These are phyloP conservation scores for Pseudofabraea citricarpa DNA, from an alignment of 2,329 filamentous ascomycete genomes.

Conservation along the genomic window DNA sequence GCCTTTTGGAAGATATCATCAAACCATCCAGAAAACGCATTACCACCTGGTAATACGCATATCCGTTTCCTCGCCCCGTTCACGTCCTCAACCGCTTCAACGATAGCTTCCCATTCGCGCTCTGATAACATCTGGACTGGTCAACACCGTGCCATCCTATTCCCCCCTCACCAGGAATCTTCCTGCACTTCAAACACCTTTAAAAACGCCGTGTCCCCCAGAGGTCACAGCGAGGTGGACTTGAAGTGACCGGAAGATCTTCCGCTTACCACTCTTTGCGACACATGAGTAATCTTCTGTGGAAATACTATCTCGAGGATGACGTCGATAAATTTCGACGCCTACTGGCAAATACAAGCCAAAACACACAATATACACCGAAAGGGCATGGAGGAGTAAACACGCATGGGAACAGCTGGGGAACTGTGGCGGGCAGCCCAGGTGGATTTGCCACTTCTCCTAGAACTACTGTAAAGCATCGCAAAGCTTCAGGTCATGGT, in stretches of 20 bases:
- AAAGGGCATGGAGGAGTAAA: slow-evolving; percentile 45
- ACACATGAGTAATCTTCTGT: slow-evolving; percentile 94
- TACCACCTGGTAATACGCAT: not conserved
- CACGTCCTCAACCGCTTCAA: not conserved
- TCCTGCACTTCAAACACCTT: slow-evolving; percentile 60
- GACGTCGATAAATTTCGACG: slow-evolving; percentile 94
- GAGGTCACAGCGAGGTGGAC: slow-evolving; percentile 85
- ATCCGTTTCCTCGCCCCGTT: not conserved
- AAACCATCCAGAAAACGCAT: too few species aligned
- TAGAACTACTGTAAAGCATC: slow-evolving; percentile 41
- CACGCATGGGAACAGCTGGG: slow-evolving; percentile 34
- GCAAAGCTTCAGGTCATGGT: slow-evolving; percentile 47
- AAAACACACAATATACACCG: slow-evolving; percentile 44
- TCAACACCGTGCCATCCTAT: not conserved
- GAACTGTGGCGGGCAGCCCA: slow-evolving; percentile 29
- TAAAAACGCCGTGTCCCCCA: slow-evolving; percentile 84
- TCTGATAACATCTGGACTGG: not conserved
- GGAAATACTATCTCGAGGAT: slow-evolving; percentile 96
- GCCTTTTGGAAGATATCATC: too few species aligned
- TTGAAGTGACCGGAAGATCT: slow-evolving; percentile 27
- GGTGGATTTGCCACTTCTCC: slow-evolving; percentile 40
- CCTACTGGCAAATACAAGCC: slow-evolving; percentile 70
- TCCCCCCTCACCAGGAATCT: slow-evolving; percentile 25
- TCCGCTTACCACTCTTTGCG: slow-evolving; percentile 30
- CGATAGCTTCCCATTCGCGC: not conserved